A percentile compares a stretch with the other conserved stretches of the same genome.
Conservation (phyloP, 345 rosid genomes). For the Rhodamnia argentea region DNA sequence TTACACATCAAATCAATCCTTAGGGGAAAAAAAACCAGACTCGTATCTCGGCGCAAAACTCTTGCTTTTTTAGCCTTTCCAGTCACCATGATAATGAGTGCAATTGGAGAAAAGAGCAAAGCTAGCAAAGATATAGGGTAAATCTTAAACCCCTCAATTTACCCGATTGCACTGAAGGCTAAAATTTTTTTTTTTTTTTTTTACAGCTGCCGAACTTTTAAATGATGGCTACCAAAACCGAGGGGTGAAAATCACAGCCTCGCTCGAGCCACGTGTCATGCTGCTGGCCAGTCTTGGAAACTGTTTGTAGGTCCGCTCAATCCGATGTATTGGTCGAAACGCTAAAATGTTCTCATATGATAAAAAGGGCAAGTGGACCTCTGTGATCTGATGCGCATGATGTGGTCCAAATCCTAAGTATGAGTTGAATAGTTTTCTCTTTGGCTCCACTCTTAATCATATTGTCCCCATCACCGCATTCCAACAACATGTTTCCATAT, state of each 20-base stretch:
- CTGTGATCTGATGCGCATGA: constrained; percentile 2
- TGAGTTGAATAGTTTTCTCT: neutral
- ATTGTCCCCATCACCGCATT: constrained; percentile 34
- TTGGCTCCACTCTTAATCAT: constrained; percentile 22
- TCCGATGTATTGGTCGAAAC: constrained; percentile 8
- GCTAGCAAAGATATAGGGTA: neutral
- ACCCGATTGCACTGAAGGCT: neutral
- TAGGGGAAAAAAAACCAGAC: neutral
- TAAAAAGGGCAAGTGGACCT: neutral
- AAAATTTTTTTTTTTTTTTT: rapidly evolving
- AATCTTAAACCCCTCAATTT: neutral
- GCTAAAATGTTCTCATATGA: neutral
- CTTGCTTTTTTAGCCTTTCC: neutral
- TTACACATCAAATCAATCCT: neutral
- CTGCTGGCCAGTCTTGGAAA: neutral
- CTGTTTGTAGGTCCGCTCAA: neutral
- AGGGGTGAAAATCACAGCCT: neutral
- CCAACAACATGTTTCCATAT: constrained; percentile 11
- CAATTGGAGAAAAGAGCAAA: neutral
- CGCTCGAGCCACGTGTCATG: neutral
- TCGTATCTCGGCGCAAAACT: neutral
- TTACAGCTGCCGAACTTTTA: neutral
- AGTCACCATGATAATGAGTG: constrained; percentile 1
- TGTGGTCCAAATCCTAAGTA: constrained; percentile 19
- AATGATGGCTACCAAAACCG: neutral